phyloP scores from a whole-genome alignment of 768 basidiomycete genomes.

The Podaxis pistillaris region DNA sequence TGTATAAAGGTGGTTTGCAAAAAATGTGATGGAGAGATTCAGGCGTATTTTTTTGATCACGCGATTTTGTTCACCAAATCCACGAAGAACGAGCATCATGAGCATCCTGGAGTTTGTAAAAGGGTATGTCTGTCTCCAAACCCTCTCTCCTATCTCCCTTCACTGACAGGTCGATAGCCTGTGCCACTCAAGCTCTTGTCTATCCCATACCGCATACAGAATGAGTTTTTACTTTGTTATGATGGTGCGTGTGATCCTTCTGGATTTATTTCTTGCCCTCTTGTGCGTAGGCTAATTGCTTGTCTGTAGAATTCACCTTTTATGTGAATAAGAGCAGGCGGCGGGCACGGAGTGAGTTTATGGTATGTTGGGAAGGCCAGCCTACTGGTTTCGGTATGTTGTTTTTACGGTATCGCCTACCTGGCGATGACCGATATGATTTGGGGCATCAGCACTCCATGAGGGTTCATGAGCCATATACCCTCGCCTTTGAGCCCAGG shows the following conservation, averaged over 20 bases:
- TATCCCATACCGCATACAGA: slow-evolving; percentile 89
- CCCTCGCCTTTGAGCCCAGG: slow-evolving; percentile 92
- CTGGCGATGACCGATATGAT: background rate
- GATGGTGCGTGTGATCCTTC: slow-evolving; percentile 62
- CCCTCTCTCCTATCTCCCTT: background rate
- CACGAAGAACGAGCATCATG: slow-evolving; percentile 82
- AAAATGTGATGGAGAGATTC: slow-evolving; percentile 90
- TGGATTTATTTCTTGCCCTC: background rate
- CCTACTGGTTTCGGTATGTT: slow-evolving; percentile 91
- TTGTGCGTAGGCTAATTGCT: slow-evolving; percentile 11
- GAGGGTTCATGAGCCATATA: slow-evolving; percentile 94
- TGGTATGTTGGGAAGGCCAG: slow-evolving; percentile 94
- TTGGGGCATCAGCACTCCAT: slow-evolving; percentile 66
- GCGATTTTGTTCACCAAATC: slow-evolving; percentile 89
- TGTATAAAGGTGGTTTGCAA: slow-evolving; percentile 88
- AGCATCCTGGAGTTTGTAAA: slow-evolving; percentile 91
- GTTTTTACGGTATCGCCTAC: background rate
- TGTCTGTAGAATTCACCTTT: slow-evolving; percentile 86
- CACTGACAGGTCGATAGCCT: slow-evolving; percentile 50
- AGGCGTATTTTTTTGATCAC: slow-evolving; percentile 96
- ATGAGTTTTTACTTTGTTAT: slow-evolving; percentile 96
- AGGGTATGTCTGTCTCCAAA: slow-evolving; percentile 53
- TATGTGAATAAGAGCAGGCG: slow-evolving; percentile 97
- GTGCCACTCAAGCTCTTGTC: slow-evolving; percentile 93
- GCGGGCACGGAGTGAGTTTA: slow-evolving; percentile 86